Base-by-base conservation (phyloP, 2,329 filamentous ascomycete genomes). In the Aspergillus fumigatiaffinis region DNA sequence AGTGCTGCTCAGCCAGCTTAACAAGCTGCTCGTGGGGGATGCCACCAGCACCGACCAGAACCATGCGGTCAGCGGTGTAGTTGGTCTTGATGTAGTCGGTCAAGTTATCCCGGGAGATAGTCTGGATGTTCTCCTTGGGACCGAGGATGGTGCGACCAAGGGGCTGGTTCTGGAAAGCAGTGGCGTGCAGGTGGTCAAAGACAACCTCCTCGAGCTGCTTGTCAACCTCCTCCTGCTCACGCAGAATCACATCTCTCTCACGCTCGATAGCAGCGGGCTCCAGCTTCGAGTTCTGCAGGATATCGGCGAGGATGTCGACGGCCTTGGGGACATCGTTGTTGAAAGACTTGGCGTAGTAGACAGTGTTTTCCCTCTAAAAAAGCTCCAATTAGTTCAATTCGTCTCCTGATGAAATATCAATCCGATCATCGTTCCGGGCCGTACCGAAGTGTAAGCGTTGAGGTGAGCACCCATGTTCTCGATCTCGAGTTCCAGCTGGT, bases 401-500 rank as follows among this genome's bases (percentile, higher is more conserved):
- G 49, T 57, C 62, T 59, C 54, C 55, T 51, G 50, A 46, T 58
- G 48, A 50, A 49, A 23, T 20, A 6, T 46, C 42, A 46, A 23
- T 29, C 49, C 21, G 9, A 48, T 52, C 51, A 6, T 48, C 42
- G 53, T 63, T 63, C 66, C 67, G 63, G 64, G 55, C 69, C 89
- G 73, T 87, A 97, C 92, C 83, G 93, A 97, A 71, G 94, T 99
- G 84, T 99, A 99, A 77, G 94, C 94, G 80, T 99, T 99, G 71
- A 99, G 85, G 82, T 99, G 94, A 65, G 91, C 94, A 77, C 94
- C 94, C 91, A 99, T 97, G 83, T 99, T 99, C 85, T 99, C 94
- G 74, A 99, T 97, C 84, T 99, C 94, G 65, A 99, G 88, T 83
- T 99, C 94, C 76, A 99, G 84, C 82, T 99, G 94, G 77, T 95